Conservation (phyloP, 2,329 filamentous ascomycete genomes). For the Colletotrichum tofieldiae region DNA sequence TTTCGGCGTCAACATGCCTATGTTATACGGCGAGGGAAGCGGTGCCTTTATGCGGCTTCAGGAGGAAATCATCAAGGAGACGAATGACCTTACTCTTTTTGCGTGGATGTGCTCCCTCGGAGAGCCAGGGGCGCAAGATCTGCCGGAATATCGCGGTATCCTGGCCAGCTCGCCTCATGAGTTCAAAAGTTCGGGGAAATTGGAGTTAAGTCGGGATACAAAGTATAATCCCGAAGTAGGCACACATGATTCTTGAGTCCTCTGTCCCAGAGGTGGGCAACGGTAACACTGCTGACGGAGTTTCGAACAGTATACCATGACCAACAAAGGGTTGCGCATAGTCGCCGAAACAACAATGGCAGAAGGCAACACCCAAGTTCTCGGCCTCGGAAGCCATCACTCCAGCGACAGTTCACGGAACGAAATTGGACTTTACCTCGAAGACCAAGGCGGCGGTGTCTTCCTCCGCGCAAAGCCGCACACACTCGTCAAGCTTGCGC, state of each 20-base stretch:
- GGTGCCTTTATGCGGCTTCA: constrained; percentile 45
- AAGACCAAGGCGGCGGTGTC: neutral
- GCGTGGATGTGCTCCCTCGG: neutral
- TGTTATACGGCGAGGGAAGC: constrained; percentile 48
- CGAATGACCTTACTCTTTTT: neutral
- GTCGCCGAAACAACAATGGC: neutral
- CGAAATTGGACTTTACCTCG: neutral
- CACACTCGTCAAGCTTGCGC: neutral
- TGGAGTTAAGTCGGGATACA: neutral
- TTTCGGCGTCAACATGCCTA: constrained; percentile 48
- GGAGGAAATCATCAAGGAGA: constrained; percentile 2
- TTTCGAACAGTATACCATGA: neutral
- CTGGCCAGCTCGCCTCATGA: neutral
- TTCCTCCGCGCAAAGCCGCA: neutral
- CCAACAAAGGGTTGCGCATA: neutral
- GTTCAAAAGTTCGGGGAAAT: neutral
- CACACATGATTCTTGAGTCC: neutral
- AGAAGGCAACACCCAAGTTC: neutral
- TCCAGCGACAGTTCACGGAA: neutral
- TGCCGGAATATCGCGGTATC: neutral
- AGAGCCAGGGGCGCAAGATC: neutral
- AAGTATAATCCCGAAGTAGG: neutral
- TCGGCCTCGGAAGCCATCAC: neutral
- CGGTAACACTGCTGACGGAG: neutral
- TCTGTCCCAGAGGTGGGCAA: neutral